Base-by-base conservation (phyloP, 495 filamentous ascomycete species). In the Tuber magnatum region DNA sequence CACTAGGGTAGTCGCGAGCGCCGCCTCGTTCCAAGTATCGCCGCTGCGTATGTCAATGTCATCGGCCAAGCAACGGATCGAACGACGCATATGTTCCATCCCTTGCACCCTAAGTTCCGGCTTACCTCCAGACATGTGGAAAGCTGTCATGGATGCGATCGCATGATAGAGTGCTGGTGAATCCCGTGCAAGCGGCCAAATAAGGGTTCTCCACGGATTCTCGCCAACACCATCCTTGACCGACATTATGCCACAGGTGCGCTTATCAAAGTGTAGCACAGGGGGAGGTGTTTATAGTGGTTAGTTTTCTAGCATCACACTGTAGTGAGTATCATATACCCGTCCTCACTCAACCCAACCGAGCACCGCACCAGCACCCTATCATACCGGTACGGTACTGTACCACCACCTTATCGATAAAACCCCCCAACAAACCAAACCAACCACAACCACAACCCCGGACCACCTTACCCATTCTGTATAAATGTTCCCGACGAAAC, bases 201-300 rank as follows among this genome's bases (percentile, higher is more conserved):
- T 84, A 38, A 92, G 84, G 0, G 87, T 93, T 51, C 90, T 86
- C 92, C 92, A 94, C 3, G 92, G 92, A 78, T 94, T 94, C 81
- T 93, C 92, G 35, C 85, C 88, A 20, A 85, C 86, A 0, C 92
- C 92, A 83, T 93, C 91, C 76, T 89, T 89, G 72, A 94, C 86
- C 10, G 91, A 93, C 43, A 94, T 85, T 71, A 94, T 92, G 12
- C 91, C 90, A 78, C 92, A 93, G 0, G 92, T 94, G 40, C 91
- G 84, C 68, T 87, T 86, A 80, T 93, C 90, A 80, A 91, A 94
- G 42, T 90, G 87, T 41, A 89, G 75, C 14, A 91, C 87, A 28
- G 93, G 83, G n/a, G n/a, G n/a, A n/a, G n/a, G n/a, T n/a, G n/a
- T n/a, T n/a, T n/a, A n/a, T n/a, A n/a, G n/a, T n/a, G n/a, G n/a